These are phyloP conservation scores for Mucor lusitanicus DNA, from an alignment of 371 early-diverging fungal genomes.

Conservation along the genomic window DNA sequence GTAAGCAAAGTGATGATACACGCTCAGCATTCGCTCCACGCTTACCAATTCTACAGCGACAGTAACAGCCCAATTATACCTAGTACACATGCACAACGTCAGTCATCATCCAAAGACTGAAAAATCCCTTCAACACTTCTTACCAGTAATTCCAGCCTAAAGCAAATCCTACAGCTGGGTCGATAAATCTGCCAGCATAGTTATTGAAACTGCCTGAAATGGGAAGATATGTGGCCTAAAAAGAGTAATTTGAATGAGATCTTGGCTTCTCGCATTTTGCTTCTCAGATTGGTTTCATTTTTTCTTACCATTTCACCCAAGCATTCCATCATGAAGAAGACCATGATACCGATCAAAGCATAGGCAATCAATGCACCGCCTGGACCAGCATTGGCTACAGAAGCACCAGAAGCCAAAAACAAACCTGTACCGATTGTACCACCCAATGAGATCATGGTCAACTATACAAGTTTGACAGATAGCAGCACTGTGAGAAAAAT, in stretches of 20 bases:
- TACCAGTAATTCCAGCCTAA: constrained; percentile 77
- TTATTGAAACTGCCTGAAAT: constrained; percentile 86
- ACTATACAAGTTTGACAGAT: constrained; percentile 14
- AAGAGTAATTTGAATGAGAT: not conserved
- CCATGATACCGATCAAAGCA: constrained; percentile 72
- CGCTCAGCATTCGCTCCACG: not conserved
- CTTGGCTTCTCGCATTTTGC: not conserved
- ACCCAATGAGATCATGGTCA: constrained; percentile 82
- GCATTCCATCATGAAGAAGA: constrained; percentile 81
- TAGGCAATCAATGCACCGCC: constrained; percentile 82
- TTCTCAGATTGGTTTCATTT: not conserved
- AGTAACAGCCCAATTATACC: constrained; percentile 82
- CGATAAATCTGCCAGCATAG: constrained; percentile 81
- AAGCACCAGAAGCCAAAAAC: constrained; percentile 80
- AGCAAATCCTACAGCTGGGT: constrained; percentile 82
- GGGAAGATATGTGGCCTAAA: constrained; percentile 70
- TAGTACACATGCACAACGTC: not conserved
- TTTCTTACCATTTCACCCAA: constrained; percentile 92
- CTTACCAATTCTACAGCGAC: constrained; percentile 70
- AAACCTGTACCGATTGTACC: constrained; percentile 86
- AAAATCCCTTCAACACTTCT: not conserved
- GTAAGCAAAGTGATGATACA: too few relatives aligned
- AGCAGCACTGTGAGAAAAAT: not conserved
- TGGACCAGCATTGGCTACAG: constrained; percentile 79
- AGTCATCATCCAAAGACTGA: not conserved